Evolutionary conservation across 1,284 basidiomycete species (phyloP).

Genomic region (Boletellus deceptivus): DNA sequence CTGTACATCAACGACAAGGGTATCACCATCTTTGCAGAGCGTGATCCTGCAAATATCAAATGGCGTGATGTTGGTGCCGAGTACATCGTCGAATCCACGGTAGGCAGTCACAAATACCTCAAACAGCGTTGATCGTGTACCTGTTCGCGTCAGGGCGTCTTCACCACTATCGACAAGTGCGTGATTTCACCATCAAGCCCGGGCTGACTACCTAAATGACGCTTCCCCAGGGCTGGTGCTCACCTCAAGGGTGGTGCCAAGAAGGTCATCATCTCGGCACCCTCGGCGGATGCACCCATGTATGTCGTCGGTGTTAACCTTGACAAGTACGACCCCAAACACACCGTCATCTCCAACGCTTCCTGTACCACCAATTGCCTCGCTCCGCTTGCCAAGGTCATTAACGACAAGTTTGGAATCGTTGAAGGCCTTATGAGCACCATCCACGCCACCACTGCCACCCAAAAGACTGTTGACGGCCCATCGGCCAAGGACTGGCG

Average conservation of each 20-base stretch:
- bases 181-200: slow-evolving; percentile 16
- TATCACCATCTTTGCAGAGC: slow-evolving; percentile 84
- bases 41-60: slow-evolving; percentile 83
- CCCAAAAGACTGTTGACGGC: slow-evolving; percentile 99
- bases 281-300: slow-evolving; percentile 99
- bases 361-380: slow-evolving; percentile 99
- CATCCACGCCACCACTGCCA: slow-evolving; percentile 95
- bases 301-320: slow-evolving; percentile 97
- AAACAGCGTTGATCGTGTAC: slow-evolving; percentile 13
- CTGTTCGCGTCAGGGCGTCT: slow-evolving; percentile 74
- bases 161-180: slow-evolving; percentile 89
- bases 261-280: slow-evolving; percentile 99
- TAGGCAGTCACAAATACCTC: slow-evolving; percentile 33
- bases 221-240: slow-evolving; percentile 67
- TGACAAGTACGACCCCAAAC: slow-evolving; percentile 88
- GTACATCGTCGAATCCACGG: slow-evolving; percentile 97
- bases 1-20: slow-evolving; percentile 83
- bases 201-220: background rate
- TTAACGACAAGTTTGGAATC: slow-evolving; percentile 96
- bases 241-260: slow-evolving; percentile 99
- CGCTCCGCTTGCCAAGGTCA: slow-evolving; percentile 96
- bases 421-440: slow-evolving; percentile 99
- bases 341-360: slow-evolving; percentile 96
- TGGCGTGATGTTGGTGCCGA: slow-evolving; percentile 85
- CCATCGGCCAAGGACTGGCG: slow-evolving; percentile 95